Evolutionary conservation across 331 rosid species (phyloP).

Genomic region (Quercus lobata): DNA sequence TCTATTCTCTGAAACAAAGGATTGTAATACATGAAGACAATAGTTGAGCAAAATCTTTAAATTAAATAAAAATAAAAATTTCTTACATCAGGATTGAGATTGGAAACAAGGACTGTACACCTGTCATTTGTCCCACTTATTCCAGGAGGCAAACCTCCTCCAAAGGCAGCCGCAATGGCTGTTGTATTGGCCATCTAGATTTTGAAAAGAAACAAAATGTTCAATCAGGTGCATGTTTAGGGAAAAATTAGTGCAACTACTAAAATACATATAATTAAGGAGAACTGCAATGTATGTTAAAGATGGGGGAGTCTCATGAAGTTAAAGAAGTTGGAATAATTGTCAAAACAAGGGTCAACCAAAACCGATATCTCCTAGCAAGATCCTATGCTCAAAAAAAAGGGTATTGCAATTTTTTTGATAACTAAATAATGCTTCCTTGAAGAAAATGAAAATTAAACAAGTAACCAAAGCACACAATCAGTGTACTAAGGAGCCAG

Average conservation of each 20-base stretch:
- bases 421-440: too few species aligned
- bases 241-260: background rate
- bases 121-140: conserved; percentile 94
- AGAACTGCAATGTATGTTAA: background rate
- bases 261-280: background rate
- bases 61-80: background rate
- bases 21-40: conserved; percentile 11
- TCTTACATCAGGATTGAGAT: conserved; percentile 91
- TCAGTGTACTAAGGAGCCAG: too few species aligned
- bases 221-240: background rate
- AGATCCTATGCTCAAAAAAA: background rate
- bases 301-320: background rate
- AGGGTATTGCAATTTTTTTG: background rate
- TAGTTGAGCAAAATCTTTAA: conserved; percentile 1
- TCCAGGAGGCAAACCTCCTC: conserved; percentile 97
- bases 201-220: conserved; percentile 11
- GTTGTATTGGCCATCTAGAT: conserved; percentile 83
- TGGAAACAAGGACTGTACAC: conserved; percentile 90
- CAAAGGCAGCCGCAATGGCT: conserved; percentile 91
- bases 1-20: conserved; percentile 74
- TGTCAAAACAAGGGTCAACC: background rate
- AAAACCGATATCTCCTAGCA: background rate
- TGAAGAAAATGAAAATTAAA: too few species aligned
- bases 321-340: background rate
- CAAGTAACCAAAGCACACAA: too few species aligned